Evolutionary conservation across 2,329 filamentous ascomycete species (phyloP), one percentile per base, ranked within the genome.

Genomic region (Mycosphaerella sp.): DNA sequence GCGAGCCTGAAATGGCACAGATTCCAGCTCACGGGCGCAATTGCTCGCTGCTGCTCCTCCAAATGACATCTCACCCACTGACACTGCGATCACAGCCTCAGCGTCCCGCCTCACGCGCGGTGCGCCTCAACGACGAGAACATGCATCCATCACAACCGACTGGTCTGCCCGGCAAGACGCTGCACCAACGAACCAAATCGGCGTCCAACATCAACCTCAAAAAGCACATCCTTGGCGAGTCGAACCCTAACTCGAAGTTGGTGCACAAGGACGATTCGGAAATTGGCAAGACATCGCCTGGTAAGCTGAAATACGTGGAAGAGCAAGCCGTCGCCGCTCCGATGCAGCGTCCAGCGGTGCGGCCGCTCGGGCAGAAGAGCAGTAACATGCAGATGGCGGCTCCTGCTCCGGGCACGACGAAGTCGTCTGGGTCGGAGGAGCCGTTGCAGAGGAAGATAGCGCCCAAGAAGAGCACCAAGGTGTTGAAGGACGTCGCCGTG

Each of bases 151-250:
- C 67, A 44, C 67, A 67, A 47, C 74, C 77, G 51, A 70, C 75
- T 51, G 72, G 70, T 42, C 67, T 69, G 50, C 59, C 76, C 56
- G 80, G 80, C 62, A 83, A 83, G 68, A 74, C 80, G 50, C 74
- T 90, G 58, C 88, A 95, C 64, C 84, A 89, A 64, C 85, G 86
- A 59, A 85, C 89, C 74, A 95, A 95, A 73, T 95, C 90, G 7
- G 62, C 60, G 17, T 57, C 58, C 14, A 55, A 55, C 40, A 53
- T 62, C 46, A 55, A 53, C 47, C 48, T 52, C 45, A 55, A 56
- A 45, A 62, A 62, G 58, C 84, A 79, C 62, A 59, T 67, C n/a
- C 60, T 69, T 31, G 67, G 63, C 34, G 67, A 69, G 52, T 59
- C 59, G 41, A 68, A 65, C 50, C 57, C 62, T 31, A 69, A 69